Percentiles rank a stretch among this genome's conserved stretches.
phyloP scores from a whole-genome alignment of 1,284 basidiomycete genomes.

The Xanthoconium separans region DNA sequence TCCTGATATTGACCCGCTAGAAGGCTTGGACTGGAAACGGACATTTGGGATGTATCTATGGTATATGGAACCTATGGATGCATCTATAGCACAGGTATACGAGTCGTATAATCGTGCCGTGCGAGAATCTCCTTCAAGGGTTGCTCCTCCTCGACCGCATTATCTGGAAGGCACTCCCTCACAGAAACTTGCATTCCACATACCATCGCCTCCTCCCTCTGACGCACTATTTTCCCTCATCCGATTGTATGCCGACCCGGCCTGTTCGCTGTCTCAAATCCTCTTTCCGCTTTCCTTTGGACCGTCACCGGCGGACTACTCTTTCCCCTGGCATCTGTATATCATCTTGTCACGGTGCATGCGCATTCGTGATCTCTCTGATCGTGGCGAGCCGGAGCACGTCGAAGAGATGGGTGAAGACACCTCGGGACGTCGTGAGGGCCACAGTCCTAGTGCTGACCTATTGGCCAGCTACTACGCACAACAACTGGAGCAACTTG shows the following conservation, averaged over 20 bases:
- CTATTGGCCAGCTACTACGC: slow-evolving; percentile 83
- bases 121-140: slow-evolving; percentile 40
- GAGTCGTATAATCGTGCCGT: slow-evolving; percentile 62
- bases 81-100: slow-evolving; percentile 71
- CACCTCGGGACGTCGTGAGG: slow-evolving; percentile 51
- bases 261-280: slow-evolving; percentile 60
- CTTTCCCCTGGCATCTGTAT: slow-evolving; percentile 93
- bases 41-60: slow-evolving; percentile 90
- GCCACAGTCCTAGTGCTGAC: slow-evolving; percentile 84
- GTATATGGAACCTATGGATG: slow-evolving; percentile 80
- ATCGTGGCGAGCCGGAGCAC: slow-evolving; percentile 59
- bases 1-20: slow-evolving; percentile 69
- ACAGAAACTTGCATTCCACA: slow-evolving; percentile 34
- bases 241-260: slow-evolving; percentile 70
- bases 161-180: slow-evolving; percentile 48
- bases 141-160: slow-evolving; percentile 72
- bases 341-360: slow-evolving; percentile 84
- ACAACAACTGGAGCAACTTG: slow-evolving; percentile 79
- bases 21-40: slow-evolving; percentile 92
- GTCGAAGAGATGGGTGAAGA: slow-evolving; percentile 39
- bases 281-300: slow-evolving; percentile 75
- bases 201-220: slow-evolving; percentile 33
- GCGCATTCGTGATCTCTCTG: slow-evolving; percentile 80
- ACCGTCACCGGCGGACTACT: slow-evolving; percentile 75
- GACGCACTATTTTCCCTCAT: slow-evolving; percentile 88